Evolutionary conservation across 179 eudicot species (phyloP).

Genomic region (Spergularia azorica): DNA sequence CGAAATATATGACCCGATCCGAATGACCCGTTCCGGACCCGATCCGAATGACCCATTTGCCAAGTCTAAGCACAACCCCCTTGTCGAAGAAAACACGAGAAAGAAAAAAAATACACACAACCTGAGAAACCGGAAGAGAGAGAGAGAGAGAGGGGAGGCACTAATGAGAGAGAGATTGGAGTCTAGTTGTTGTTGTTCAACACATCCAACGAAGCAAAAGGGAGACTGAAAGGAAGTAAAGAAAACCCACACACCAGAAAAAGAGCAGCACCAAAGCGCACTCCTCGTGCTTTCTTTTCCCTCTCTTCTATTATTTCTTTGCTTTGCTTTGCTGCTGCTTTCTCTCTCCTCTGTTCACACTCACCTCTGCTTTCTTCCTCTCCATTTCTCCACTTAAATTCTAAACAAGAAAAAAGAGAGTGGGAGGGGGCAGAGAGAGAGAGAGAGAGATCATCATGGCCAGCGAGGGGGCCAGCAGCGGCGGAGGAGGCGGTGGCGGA

Average conservation of each 20-base stretch:
- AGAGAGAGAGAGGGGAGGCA: no score
- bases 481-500: constrained; percentile 34
- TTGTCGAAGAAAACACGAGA: no score
- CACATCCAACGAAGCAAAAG: no score
- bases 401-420: no score
- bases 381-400: neutral
- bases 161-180: neutral
- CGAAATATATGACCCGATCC: no score
- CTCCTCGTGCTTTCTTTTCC: constrained; percentile 38
- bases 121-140: no score
- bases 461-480: constrained; percentile 51
- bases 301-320: neutral
- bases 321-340: neutral
- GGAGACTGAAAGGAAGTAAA: constrained; percentile 5
- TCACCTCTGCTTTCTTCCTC: neutral
- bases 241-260: neutral
- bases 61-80: no score
- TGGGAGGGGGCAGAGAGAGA: neutral
- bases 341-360: neutral
- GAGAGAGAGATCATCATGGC: constrained; percentile 30
- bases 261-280: constrained; percentile 21
- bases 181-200: no score
- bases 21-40: no score
- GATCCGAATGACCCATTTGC: no score
- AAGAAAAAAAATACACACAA: no score